phyloP scores from a whole-genome alignment of 257 asterid genomes.

The Handroanthus guayacan region DNA sequence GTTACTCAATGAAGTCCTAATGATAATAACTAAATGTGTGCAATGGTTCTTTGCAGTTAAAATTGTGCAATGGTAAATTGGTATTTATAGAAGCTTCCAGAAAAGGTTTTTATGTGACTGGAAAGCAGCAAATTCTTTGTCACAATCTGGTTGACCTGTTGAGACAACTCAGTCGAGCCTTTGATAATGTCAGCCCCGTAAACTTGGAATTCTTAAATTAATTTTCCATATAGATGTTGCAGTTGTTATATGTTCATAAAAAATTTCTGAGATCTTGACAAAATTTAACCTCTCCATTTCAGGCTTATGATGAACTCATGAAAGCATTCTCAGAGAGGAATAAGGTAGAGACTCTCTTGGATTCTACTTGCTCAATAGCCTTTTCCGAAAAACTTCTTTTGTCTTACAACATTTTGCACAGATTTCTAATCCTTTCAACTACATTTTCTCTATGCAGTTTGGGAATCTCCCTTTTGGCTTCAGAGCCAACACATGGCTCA shows the following conservation, averaged over 20 bases:
- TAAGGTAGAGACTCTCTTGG: conserved; percentile 61
- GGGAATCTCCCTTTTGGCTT: conserved; percentile 96
- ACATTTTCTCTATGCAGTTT: conserved; percentile 58
- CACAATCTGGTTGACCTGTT: conserved; percentile 93
- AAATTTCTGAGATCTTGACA: conserved; percentile 37
- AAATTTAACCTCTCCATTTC: conserved; percentile 40
- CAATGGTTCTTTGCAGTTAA: conserved; percentile 63
- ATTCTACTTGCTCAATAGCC: conserved; percentile 19
- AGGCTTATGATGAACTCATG: conserved; percentile 95
- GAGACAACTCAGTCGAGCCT: conserved; percentile 93
- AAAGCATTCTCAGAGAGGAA: conserved; percentile 92
- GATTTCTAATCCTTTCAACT: conserved; percentile 14
- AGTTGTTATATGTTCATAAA: conserved; percentile 18
- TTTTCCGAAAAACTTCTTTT: conserved; percentile 23
- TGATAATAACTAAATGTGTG: conserved; percentile 31
- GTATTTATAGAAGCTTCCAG: conserved; percentile 71
- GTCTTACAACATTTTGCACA: conserved; percentile 21
- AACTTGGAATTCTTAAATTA: conserved; percentile 33
- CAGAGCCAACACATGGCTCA: conserved; percentile 97
- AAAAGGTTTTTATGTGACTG: conserved; percentile 77
- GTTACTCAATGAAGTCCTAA: conserved; percentile 13
- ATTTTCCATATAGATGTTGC: not conserved
- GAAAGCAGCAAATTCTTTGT: conserved; percentile 83
- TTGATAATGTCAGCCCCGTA: conserved; percentile 73
- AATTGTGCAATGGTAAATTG: conserved; percentile 88